These are phyloP conservation scores for Nissolia schottii DNA, from an alignment of 306 rosid species.

Conservation along the genomic window DNA sequence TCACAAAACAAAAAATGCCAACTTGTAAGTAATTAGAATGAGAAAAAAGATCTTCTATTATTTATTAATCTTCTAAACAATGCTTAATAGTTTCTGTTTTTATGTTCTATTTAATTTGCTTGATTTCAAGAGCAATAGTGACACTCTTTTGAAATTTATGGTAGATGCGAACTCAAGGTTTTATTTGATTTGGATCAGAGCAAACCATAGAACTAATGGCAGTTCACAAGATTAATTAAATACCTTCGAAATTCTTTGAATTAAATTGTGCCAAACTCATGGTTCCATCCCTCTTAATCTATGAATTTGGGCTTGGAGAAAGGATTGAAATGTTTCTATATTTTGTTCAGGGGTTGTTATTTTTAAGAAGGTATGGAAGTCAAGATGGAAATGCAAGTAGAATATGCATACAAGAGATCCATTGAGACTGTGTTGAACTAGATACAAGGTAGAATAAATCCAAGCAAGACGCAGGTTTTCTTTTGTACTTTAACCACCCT, in stretches of 20 bases:
- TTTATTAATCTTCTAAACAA: too few relatives aligned
- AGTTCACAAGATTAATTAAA: not conserved
- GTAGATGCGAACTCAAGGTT: not conserved
- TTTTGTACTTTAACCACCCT: too few relatives aligned
- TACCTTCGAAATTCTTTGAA: not conserved
- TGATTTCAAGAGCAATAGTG: too few relatives aligned
- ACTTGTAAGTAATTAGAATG: too few relatives aligned
- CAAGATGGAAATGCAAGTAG: constrained; percentile 56
- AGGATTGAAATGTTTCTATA: not conserved
- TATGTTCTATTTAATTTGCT: too few relatives aligned
- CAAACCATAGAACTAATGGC: not conserved
- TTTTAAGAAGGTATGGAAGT: constrained; percentile 68
- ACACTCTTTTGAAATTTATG: not conserved
- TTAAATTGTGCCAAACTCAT: not conserved
- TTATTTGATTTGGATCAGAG: not conserved
- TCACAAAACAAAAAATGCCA: too few relatives aligned
- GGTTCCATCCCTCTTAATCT: not conserved
- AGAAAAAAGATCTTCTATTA: too few relatives aligned
- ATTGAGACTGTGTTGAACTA: constrained; percentile 59
- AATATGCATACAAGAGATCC: constrained; percentile 58
- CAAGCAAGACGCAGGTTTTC: constrained; percentile 58
- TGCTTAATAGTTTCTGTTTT: too few relatives aligned
- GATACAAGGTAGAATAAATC: constrained; percentile 44
- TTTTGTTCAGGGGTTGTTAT: constrained; percentile 70
- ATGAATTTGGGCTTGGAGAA: not conserved